Evolutionary conservation across 352 stramenopile genomes (phyloP), one percentile per base, ranked within the genome.

Genomic region (Globisporangium solare): DNA sequence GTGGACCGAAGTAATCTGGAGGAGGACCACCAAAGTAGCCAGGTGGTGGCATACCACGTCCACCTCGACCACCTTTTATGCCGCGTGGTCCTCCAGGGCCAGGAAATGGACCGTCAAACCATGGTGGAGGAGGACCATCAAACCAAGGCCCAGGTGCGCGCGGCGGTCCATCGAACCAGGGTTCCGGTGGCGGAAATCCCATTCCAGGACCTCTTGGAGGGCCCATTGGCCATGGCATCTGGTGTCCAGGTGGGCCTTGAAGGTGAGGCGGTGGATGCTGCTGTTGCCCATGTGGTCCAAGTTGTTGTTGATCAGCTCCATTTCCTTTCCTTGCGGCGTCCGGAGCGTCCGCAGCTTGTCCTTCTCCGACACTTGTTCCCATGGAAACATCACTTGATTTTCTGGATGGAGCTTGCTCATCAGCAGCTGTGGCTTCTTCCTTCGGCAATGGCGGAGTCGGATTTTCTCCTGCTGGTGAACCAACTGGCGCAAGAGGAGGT

Each of bases 61-160:
- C 60, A 39, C 78, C 75, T 46, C 75, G 69, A 46, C 75, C 77
- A 56, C 72, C 82, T 65, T 75, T 78, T 13, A 56, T 64, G 11
- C 58, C 63, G 21, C 70, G 56, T 24, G 58, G 68, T 50, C 70
- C 60, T 41, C 59, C 66, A 59, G 63, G 70, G 37, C 77, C 76
- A 37, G 81, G 81, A 35, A 86, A 88, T 31, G 81, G 79, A 37
- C 82, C 82, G 47, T 91, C 82, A 54, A 92, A 94, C 84, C 84
- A 94, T 21, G 83, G 84, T 1, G 68, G 73, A 40, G 69, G 80
- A 2, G 73, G 78, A 1, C 79, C 82, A 49, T 94, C 78, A 61
- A 89, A 94, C 81, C 81, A 91, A 20, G 74, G 73, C 17, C 81
- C 79, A 51, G 76, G 83, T 35, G 78, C 79, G 14, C 72, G 77